Base-by-base conservation (phyloP, 208 protist genomes). In the Crithidia bombi region DNA sequence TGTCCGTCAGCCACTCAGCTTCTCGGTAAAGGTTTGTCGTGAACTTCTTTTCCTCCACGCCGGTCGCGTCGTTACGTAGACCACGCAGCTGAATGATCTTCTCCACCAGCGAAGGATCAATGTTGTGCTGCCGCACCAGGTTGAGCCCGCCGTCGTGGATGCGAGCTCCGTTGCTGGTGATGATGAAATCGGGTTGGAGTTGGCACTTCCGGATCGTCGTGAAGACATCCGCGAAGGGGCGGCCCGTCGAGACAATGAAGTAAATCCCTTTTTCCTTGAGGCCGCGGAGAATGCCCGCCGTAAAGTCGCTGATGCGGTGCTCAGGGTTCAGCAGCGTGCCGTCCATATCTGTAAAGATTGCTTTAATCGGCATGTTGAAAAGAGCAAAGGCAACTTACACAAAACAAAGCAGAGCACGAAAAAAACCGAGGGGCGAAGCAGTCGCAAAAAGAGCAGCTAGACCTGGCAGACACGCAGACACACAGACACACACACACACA, bases 21-120 rank as follows among this genome's bases (percentile, higher is more conserved):
- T 83, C 69, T 15, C 77, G 64, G 52, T 89, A 87, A 11, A 93
- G 59, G 65, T 93, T 88, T 0, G 75, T 83, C 12, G 61, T 65
- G 65, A 86, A 79, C 30, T 63, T 69, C 54, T 83, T 83, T 30
- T 57, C 54, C 19, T 36, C 35, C 1, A 5, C 36, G 3, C 46
- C 67, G 3, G 39, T 73, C 0, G 11, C 28, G 12, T 23, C 19
- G 64, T 75, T 54, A 21, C 2, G 57, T 3, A 69, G 6, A 0
- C 10, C 41, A 7, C 62, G 70, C 4, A 69, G 46, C 21, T 68
- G 69, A 21, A 79, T 55, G 6, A 94, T 30, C 12, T 73, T 64
- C 11, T 66, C 57, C 21, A 88, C 86, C 0, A 76, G 44, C 4
- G 56, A 50, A 0, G 81, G 57, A 4, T 75, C 58, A 0, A 94